Conservation (phyloP, 306 rosid species). For the Pterocarpus macrocarpus region DNA sequence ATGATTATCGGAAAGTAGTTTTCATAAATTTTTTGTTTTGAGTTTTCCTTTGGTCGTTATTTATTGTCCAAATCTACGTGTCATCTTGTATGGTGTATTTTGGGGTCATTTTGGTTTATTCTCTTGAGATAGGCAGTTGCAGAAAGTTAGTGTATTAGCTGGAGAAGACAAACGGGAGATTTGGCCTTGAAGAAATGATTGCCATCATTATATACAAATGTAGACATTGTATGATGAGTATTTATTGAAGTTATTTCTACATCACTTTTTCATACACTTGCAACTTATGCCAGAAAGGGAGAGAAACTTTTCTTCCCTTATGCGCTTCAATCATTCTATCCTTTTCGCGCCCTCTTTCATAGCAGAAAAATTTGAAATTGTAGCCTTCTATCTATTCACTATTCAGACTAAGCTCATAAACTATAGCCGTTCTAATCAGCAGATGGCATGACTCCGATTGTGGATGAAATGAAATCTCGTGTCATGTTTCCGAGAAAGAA, state of each 20-base stretch:
- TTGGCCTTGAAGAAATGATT: not conserved
- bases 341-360: not conserved
- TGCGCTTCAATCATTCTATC: not conserved
- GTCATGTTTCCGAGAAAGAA: no score
- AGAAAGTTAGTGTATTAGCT: not conserved
- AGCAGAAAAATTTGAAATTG: not conserved
- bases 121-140: conserved; percentile 14
- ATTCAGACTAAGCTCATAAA: not conserved
- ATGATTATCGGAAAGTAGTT: conserved; percentile 37
- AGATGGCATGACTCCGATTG: not conserved
- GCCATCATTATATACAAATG: not conserved
- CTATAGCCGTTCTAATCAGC: not conserved
- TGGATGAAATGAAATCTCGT: no score
- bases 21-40: conserved; percentile 13
- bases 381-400: not conserved
- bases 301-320: not conserved
- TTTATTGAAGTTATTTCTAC: not conserved
- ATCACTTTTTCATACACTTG: not conserved
- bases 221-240: not conserved
- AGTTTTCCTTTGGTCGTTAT: not conserved
- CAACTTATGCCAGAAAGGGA: not conserved
- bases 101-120: conserved; percentile 25
- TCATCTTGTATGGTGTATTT: conserved; percentile 14
- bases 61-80: not conserved
- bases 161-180: not conserved